These are phyloP conservation scores for Musa acuminata DNA, from an alignment of 176 grass and related monocot genomes.

Conservation along the genomic window DNA sequence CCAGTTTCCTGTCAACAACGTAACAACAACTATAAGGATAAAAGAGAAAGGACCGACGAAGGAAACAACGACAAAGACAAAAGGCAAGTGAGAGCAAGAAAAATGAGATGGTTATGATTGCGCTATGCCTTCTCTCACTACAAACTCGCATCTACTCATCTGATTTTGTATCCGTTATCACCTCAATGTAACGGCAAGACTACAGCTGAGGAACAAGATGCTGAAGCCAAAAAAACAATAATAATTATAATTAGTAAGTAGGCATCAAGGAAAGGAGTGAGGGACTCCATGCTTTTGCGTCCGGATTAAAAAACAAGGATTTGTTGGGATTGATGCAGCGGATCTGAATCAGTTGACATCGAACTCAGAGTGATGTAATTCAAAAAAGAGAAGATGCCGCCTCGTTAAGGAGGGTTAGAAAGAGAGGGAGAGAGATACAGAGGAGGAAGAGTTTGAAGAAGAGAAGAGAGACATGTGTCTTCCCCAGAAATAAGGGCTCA, in stretches of 20 bases:
- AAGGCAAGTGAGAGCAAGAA: conserved; percentile 24
- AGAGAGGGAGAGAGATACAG: neutral
- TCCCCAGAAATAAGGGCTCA: neutral
- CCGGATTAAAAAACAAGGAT: conserved; percentile 1
- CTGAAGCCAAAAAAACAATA: neutral
- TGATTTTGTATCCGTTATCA: neutral
- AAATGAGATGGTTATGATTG: too few species aligned
- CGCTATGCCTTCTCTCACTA: neutral
- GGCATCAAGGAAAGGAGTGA: too few species aligned
- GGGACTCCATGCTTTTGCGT: too few species aligned
- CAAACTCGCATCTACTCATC: neutral
- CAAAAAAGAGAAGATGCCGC: too few species aligned
- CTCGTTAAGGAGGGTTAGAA: neutral
- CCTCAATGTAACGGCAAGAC: neutral
- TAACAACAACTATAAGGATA: neutral
- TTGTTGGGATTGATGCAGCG: conserved; percentile 65
- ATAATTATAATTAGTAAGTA: neutral
- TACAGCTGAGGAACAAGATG: too few species aligned
- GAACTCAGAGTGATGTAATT: neutral
- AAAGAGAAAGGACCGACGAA: neutral
- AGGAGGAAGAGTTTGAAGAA: too few species aligned
- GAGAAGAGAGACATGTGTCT: too few species aligned
- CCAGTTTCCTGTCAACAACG: conserved; percentile 50
- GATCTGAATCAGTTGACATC: neutral
- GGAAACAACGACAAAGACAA: conserved; percentile 18